Percentiles rank a stretch among this genome's conserved stretches.
phyloP scores from a whole-genome alignment of 345 rosid species.

The Eucalyptus erythrocorys region DNA sequence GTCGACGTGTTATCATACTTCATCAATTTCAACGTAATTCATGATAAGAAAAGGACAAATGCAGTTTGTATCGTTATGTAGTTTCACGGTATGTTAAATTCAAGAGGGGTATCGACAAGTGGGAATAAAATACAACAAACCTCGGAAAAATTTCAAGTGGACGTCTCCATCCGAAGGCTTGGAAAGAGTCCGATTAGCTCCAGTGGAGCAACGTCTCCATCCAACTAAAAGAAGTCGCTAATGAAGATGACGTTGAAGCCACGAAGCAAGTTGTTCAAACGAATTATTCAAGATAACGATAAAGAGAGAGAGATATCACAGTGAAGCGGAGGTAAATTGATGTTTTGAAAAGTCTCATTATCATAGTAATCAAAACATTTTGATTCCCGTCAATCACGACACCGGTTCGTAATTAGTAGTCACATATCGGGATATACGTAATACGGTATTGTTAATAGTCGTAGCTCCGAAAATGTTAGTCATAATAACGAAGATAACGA shows the following conservation, averaged over 20 bases:
- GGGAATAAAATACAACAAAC: neutral
- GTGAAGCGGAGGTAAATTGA: neutral
- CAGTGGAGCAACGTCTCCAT: neutral
- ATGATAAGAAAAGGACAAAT: neutral
- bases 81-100: neutral
- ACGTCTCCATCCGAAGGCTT: neutral
- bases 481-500: neutral
- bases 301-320: neutral
- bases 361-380: rapidly evolving
- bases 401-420: rapidly evolving
- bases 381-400: rapidly evolving
- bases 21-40: neutral
- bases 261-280: neutral
- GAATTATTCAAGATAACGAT: neutral
- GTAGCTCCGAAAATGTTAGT: neutral
- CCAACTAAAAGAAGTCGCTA: neutral
- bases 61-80: neutral
- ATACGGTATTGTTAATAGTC: rapidly evolving
- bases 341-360: neutral
- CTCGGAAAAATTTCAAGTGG: neutral
- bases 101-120: neutral
- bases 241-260: neutral
- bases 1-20: neutral
- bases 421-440: rapidly evolving
- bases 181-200: neutral